Percentiles rank a stretch among this genome's conserved stretches.
These are phyloP conservation scores for Deinandra increscens DNA, from an alignment of 129 eudicot genomes.

Conservation along the genomic window DNA sequence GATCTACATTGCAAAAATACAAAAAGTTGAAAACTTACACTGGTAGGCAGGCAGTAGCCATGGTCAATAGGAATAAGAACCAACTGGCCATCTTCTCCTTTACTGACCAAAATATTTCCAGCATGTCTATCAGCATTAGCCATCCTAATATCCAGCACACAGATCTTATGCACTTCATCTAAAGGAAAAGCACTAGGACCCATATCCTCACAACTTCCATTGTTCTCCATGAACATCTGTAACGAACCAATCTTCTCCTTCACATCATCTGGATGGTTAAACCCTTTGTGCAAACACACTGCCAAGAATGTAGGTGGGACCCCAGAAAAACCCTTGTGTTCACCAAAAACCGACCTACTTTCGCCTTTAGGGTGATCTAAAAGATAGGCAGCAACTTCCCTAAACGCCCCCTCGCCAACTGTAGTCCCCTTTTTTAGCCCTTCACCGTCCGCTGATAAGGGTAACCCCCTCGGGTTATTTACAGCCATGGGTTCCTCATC, in stretches of 20 bases:
- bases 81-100: slow-evolving; percentile 37
- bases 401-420: slow-evolving; percentile 71
- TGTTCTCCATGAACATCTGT: slow-evolving; percentile 66
- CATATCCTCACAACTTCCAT: slow-evolving; percentile 74
- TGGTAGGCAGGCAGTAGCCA: slow-evolving; percentile 75
- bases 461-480: slow-evolving; percentile 66
- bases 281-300: slow-evolving; percentile 50
- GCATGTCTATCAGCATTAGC: slow-evolving; percentile 79
- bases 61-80: slow-evolving; percentile 69
- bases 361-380: slow-evolving; percentile 40
- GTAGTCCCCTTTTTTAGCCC: slow-evolving; percentile 73
- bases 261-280: slow-evolving; percentile 34
- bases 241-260: slow-evolving; percentile 61
- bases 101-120: slow-evolving; percentile 57
- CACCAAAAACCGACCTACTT: slow-evolving; percentile 2
- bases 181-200: slow-evolving; percentile 67
- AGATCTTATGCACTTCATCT: slow-evolving; percentile 66
- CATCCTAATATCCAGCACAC: slow-evolving; percentile 70
- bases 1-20: not conserved
- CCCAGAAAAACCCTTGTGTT: slow-evolving; percentile 57
- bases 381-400: slow-evolving; percentile 77
- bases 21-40: slow-evolving; percentile 44
- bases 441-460: slow-evolving; percentile 56
- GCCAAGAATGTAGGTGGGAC: slow-evolving; percentile 78
- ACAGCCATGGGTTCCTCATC: slow-evolving; percentile 88